Evolutionary conservation across 2,329 filamentous ascomycete species (phyloP).

Genomic region (Phialemoniopsis sp.): DNA sequence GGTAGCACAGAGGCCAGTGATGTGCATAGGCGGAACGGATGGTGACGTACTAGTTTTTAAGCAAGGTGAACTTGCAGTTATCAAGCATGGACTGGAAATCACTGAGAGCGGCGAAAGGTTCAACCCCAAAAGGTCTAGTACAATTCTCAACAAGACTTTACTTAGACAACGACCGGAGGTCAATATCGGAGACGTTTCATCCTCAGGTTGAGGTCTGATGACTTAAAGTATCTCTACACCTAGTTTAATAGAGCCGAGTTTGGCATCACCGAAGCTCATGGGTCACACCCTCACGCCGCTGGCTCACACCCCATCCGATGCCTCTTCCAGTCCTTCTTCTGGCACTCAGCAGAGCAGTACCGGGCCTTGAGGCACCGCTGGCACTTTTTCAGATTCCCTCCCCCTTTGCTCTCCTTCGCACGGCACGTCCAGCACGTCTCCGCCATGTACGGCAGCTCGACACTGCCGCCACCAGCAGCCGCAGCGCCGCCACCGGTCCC

Average conservation of each 20-base stretch:
- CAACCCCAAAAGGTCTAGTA: too few relatives aligned
- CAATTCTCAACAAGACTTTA: too few relatives aligned
- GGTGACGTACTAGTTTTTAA: conserved; percentile 7
- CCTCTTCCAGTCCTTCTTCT: conserved; percentile 49
- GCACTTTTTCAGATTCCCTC: conserved; percentile 36
- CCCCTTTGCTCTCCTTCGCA: conserved; percentile 19
- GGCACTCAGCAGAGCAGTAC: conserved; percentile 50
- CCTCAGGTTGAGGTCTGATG: too few relatives aligned
- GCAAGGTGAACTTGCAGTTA: not conserved
- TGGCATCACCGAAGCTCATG: too few relatives aligned
- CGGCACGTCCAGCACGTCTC: conserved; percentile 32
- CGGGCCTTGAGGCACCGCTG: conserved; percentile 33
- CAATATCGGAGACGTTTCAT: too few relatives aligned
- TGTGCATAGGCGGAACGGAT: conserved; percentile 6
- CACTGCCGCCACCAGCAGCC: not conserved
- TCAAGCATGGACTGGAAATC: not conserved
- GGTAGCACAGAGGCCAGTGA: conserved; percentile 3
- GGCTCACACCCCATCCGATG: conserved; percentile 39
- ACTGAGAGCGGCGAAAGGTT: too few relatives aligned
- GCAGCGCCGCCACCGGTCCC: not conserved
- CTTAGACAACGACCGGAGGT: too few relatives aligned
- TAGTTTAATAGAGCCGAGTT: too few relatives aligned
- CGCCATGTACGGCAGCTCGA: not conserved
- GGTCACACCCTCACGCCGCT: too few relatives aligned
- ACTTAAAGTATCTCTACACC: too few relatives aligned